A percentile compares a stretch with the other conserved stretches of the same genome.
These are phyloP conservation scores for Wickerhamomyces chambardii DNA, from an alignment of 805 yeast species.

Conservation along the genomic window DNA sequence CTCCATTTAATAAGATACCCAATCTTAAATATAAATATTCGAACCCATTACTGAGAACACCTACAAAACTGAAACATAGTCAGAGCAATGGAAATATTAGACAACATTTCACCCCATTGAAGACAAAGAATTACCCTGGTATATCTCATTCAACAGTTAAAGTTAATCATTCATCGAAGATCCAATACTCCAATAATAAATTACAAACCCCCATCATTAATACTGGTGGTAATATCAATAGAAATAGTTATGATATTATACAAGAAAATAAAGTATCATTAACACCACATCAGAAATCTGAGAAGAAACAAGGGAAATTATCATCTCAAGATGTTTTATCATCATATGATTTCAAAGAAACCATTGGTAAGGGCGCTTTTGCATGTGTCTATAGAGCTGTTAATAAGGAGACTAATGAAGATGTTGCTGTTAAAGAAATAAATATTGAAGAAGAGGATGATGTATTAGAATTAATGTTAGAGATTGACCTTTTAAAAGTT, in stretches of 20 bases:
- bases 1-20: constrained; percentile 12
- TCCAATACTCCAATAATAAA: constrained; percentile 10
- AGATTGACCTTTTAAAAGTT: constrained; percentile 67
- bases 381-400: constrained; percentile 79
- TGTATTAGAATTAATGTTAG: constrained; percentile 45
- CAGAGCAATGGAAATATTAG: not conserved
- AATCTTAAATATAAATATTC: constrained; percentile 8
- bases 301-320: constrained; percentile 27
- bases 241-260: too few species aligned
- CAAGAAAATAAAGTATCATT: constrained; percentile 11
- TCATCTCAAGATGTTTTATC: constrained; percentile 17
- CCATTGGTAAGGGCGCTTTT: constrained; percentile 86
- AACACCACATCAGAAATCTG: constrained; percentile 45
- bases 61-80: constrained; percentile 9
- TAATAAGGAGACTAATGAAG: constrained; percentile 53
- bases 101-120: constrained; percentile 4
- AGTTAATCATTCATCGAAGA: too few species aligned
- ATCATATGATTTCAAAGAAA: constrained; percentile 44
- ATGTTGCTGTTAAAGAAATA: constrained; percentile 77
- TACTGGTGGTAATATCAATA: too few species aligned
- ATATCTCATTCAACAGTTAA: too few species aligned
- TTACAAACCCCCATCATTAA: too few species aligned
- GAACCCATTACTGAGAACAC: constrained; percentile 11
- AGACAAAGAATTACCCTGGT: constrained; percentile 6
- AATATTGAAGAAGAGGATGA: constrained; percentile 65